Conservation (phyloP, 108 stramenopile species). For the Nitzschia sp. region DNA sequence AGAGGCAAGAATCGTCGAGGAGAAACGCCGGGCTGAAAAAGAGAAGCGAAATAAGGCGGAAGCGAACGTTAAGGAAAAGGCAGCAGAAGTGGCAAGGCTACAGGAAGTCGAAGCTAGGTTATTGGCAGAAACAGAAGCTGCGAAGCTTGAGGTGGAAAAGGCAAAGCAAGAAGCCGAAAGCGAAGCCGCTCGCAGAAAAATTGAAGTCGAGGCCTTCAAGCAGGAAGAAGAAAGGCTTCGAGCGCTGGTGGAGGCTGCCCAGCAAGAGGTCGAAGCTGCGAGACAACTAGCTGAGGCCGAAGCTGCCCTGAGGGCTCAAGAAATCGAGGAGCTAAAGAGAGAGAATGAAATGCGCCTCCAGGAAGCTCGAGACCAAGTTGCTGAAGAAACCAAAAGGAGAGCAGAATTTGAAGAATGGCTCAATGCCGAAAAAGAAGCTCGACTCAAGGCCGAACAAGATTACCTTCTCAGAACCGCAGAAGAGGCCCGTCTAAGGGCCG, state of each 20-base stretch:
- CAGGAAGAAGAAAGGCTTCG: background rate
- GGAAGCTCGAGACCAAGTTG: background rate
- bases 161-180: background rate
- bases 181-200: background rate
- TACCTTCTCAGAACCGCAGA: background rate
- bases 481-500: background rate
- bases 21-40: background rate
- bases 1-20: background rate
- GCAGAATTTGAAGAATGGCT: background rate
- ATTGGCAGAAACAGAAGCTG: background rate
- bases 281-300: conserved; percentile 1
- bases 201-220: background rate
- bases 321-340: background rate
- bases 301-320: background rate
- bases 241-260: background rate
- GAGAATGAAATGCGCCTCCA: background rate
- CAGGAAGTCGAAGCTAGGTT: background rate
- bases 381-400: background rate
- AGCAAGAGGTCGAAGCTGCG: background rate
- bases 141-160: background rate
- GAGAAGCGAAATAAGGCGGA: background rate
- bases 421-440: background rate
- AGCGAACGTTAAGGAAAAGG: background rate
- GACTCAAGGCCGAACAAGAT: background rate
- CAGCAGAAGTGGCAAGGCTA: background rate